Evolutionary conservation across 2,329 filamentous ascomycete species (phyloP).

Genomic region (Beauveria sp.): DNA sequence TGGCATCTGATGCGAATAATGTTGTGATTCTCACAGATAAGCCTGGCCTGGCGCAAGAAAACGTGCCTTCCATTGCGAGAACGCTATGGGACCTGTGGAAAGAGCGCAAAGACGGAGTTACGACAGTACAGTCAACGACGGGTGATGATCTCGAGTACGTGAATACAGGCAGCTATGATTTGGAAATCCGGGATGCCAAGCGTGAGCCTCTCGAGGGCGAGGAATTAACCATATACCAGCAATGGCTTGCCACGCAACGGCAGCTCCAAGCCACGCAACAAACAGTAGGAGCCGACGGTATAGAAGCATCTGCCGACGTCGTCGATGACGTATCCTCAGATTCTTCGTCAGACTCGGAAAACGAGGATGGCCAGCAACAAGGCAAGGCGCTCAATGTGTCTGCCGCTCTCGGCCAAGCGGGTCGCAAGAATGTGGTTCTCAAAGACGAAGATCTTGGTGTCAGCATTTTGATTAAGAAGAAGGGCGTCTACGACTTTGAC

Average conservation of each 20-base stretch:
- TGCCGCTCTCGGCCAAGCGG: conserved; percentile 73
- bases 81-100: conserved; percentile 77
- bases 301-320: conserved; percentile 64
- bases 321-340: conserved; percentile 82
- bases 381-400: conserved; percentile 87
- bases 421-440: conserved; percentile 76
- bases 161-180: conserved; percentile 53
- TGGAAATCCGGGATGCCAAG: conserved; percentile 54
- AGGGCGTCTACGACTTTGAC: conserved; percentile 89
- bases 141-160: conserved; percentile 59
- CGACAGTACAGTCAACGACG: conserved; percentile 45
- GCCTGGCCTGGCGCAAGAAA: conserved; percentile 33
- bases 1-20: conserved; percentile 73
- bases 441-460: conserved; percentile 88
- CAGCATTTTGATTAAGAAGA: conserved; percentile 81
- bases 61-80: conserved; percentile 55
- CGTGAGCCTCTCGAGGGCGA: conserved; percentile 62
- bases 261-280: conserved; percentile 80
- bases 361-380: conserved; percentile 83
- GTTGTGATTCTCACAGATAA: conserved; percentile 82
- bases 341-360: conserved; percentile 78
- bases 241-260: conserved; percentile 82
- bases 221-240: conserved; percentile 77
- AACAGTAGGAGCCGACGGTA: conserved; percentile 54
- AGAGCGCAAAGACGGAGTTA: conserved; percentile 56